These are phyloP conservation scores for Flaveria trinervia DNA, from an alignment of 129 eudicot genomes.

Conservation along the genomic window DNA sequence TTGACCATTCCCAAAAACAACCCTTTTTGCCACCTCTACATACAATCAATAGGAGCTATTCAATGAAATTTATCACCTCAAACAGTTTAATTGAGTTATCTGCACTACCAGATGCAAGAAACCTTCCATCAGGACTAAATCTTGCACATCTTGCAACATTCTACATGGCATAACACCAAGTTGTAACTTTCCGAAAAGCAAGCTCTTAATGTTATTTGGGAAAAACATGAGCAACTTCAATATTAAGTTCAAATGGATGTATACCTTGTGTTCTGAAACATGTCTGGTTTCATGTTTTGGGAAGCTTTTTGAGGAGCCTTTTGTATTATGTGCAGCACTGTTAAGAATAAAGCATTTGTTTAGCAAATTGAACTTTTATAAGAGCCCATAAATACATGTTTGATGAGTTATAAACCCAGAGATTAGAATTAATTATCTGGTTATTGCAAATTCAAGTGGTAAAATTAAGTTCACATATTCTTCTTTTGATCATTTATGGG, in stretches of 20 bases:
- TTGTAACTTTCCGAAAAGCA: slow-evolving; percentile 19
- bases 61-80: slow-evolving; percentile 55
- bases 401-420: slow-evolving; percentile 11
- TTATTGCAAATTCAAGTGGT: slow-evolving; percentile 6
- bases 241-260: slow-evolving; percentile 14
- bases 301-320: slow-evolving; percentile 75
- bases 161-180: slow-evolving; percentile 35
- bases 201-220: not conserved
- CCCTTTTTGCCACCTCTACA: not conserved
- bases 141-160: slow-evolving; percentile 88
- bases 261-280: slow-evolving; percentile 89
- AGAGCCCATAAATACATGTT: not conserved
- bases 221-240: slow-evolving; percentile 4
- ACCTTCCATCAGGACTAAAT: slow-evolving; percentile 93
- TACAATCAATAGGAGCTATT: slow-evolving; percentile 11
- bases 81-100: slow-evolving; percentile 84
- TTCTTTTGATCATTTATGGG: slow-evolving; percentile 11
- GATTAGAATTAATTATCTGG: slow-evolving; percentile 4
- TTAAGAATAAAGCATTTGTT: slow-evolving; percentile 17
- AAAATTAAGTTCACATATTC: not conserved
- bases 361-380: slow-evolving; percentile 19
- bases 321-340: slow-evolving; percentile 67
- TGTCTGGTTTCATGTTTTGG: slow-evolving; percentile 82
- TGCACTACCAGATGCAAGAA: slow-evolving; percentile 82
- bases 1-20: not conserved